These are phyloP conservation scores for Ophiognomonia clavigignenti-juglandacearum DNA, from an alignment of 2,329 filamentous ascomycete species.

Conservation along the genomic window DNA sequence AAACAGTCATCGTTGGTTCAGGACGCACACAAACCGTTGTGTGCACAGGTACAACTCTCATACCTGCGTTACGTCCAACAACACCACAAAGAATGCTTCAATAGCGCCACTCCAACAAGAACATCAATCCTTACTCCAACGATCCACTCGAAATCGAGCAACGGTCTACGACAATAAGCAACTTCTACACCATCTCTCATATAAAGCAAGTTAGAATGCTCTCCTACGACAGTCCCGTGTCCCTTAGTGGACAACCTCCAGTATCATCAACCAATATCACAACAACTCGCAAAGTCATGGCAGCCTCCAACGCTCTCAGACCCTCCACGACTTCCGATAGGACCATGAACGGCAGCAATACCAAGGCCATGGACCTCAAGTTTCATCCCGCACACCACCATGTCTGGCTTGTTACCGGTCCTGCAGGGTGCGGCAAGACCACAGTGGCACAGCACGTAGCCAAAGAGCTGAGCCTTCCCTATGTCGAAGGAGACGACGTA, in stretches of 20 bases:
- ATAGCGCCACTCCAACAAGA: not conserved
- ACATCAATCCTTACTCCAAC: not conserved
- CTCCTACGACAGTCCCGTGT: constrained; percentile 43
- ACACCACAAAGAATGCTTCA: not conserved
- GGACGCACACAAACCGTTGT: not conserved
- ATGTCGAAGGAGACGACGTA: constrained; percentile 76
- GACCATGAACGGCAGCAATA: constrained; percentile 25
- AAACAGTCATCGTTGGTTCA: not conserved
- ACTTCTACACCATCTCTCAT: not conserved
- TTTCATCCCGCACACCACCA: constrained; percentile 46
- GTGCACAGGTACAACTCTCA: not conserved
- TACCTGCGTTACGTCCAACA: not conserved
- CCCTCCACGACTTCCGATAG: constrained; percentile 22
- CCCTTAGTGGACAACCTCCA: constrained; percentile 35
- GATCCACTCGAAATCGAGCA: not conserved
- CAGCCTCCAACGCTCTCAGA: constrained; percentile 23
- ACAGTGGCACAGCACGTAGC: constrained; percentile 66
- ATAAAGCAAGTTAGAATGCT: constrained; percentile 34
- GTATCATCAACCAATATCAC: constrained; percentile 23
- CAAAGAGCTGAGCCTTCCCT: constrained; percentile 58
- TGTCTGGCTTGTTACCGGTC: constrained; percentile 77
- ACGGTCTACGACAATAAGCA: not conserved
- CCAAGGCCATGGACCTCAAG: constrained; percentile 21
- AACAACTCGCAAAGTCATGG: constrained; percentile 21
- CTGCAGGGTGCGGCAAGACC: constrained; percentile 75